Conservation (phyloP, 345 rosid genomes). For the Pugionium dolabratum region DNA sequence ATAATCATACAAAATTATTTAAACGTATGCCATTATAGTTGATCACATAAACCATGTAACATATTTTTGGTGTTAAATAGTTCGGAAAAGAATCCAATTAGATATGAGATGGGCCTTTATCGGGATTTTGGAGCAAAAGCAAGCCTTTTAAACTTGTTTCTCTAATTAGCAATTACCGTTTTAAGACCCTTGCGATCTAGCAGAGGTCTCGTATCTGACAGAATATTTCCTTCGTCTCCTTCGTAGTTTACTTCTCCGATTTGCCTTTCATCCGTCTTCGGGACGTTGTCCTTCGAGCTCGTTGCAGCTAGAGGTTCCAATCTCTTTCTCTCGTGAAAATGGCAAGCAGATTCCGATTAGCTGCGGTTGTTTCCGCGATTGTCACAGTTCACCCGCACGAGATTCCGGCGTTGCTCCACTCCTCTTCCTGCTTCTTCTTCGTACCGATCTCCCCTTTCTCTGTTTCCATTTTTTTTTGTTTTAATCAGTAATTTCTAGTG, state of each 20-base stretch:
- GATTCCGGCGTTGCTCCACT: slow-evolving; percentile 66
- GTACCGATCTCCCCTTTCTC: slow-evolving; percentile 43
- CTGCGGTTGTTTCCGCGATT: slow-evolving; percentile 56
- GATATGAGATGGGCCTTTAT: slow-evolving; percentile 19
- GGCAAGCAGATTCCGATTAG: slow-evolving; percentile 48
- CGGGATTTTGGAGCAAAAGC: background rate
- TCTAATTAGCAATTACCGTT: background rate
- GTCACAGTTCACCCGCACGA: slow-evolving; percentile 84
- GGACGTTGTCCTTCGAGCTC: slow-evolving; percentile 30
- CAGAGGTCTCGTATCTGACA: background rate
- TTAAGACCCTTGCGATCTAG: background rate
- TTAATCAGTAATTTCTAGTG: slow-evolving; percentile 1
- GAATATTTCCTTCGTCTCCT: background rate
- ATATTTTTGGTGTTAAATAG: background rate
- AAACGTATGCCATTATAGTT: too few species aligned
- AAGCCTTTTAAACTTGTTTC: background rate
- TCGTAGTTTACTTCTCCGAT: slow-evolving; percentile 20
- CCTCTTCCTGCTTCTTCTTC: slow-evolving; percentile 89
- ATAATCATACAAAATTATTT: too few species aligned
- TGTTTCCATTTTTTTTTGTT: background rate
- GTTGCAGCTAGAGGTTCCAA: slow-evolving; percentile 5
- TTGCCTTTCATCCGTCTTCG: slow-evolving; percentile 23
- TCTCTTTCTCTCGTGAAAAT: slow-evolving; percentile 1
- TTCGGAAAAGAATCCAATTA: background rate
- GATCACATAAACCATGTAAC: too few species aligned